Conservation (phyloP, 176 grass and related monocot genomes). For the Thinopyrum elongatum region DNA sequence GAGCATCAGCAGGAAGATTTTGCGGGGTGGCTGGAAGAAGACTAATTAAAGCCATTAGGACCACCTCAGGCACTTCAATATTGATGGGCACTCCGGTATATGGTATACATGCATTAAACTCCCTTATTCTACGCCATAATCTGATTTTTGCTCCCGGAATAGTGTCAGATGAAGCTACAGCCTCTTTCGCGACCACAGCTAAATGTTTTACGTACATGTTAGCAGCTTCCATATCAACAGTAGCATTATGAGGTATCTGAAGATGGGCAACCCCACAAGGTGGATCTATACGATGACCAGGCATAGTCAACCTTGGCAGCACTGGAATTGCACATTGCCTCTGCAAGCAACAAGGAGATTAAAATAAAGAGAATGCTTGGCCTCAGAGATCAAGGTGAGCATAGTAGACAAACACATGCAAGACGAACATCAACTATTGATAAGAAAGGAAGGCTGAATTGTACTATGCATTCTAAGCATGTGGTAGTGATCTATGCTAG, state of each 20-base stretch:
- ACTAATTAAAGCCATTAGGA: constrained; percentile 96
- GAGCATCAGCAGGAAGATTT: constrained; percentile 72
- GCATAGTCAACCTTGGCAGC: constrained; percentile 92
- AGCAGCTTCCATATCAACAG: constrained; percentile 70
- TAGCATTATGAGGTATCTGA: constrained; percentile 47
- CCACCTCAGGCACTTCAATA: constrained; percentile 94
- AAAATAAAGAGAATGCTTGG: not conserved
- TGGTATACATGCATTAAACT: constrained; percentile 95
- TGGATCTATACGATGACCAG: constrained; percentile 93
- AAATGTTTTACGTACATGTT: constrained; percentile 94
- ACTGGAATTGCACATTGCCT: constrained; percentile 84
- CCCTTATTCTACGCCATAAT: constrained; percentile 98
- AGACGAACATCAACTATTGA: constrained; percentile 13
- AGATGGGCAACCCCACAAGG: constrained; percentile 64
- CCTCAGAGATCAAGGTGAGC: not conserved
- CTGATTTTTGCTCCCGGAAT: constrained; percentile 87
- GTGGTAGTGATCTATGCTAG: not conserved
- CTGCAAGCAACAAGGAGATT: constrained; percentile 44
- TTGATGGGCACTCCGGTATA: constrained; percentile 82
- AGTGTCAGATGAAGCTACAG: constrained; percentile 78
- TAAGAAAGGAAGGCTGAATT: constrained; percentile 16
- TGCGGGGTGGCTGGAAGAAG: constrained; percentile 81
- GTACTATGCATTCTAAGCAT: not conserved
- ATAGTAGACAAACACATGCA: constrained; percentile 29
- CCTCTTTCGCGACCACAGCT: constrained; percentile 84